A percentile compares a stretch with the other conserved stretches of the same genome.
These are phyloP conservation scores for Dissoconium aciculare DNA, from an alignment of 2,329 filamentous ascomycete species.

Conservation along the genomic window DNA sequence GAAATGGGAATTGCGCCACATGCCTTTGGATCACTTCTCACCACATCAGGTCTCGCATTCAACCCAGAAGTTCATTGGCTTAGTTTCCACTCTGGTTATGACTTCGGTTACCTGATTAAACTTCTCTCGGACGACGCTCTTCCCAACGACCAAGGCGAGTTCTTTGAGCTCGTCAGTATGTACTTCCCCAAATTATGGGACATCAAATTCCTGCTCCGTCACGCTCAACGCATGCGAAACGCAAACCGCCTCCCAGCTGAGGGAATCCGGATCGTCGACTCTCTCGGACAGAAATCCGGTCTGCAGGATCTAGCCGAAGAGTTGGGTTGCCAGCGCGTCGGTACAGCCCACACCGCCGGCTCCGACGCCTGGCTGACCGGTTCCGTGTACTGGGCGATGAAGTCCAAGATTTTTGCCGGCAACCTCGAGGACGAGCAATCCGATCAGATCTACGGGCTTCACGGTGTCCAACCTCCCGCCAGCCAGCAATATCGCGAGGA, in stretches of 20 bases:
- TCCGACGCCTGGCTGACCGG: constrained; percentile 89
- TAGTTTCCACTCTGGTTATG: constrained; percentile 93
- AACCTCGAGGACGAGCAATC: constrained; percentile 65
- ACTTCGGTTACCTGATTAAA: constrained; percentile 95
- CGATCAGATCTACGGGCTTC: constrained; percentile 87
- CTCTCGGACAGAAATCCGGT: constrained; percentile 79
- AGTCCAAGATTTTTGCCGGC: constrained; percentile 73
- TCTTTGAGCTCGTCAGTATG: constrained; percentile 73
- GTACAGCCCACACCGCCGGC: constrained; percentile 79
- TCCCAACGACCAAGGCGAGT: constrained; percentile 78
- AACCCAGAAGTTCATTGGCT: constrained; percentile 87
- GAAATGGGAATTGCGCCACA: constrained; percentile 80
- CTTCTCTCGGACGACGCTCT: constrained; percentile 70
- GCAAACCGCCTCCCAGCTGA: constrained; percentile 39
- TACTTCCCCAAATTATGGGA: constrained; percentile 93
- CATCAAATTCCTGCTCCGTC: constrained; percentile 93
- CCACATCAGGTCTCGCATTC: constrained; percentile 80
- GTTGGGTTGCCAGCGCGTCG: constrained; percentile 76
- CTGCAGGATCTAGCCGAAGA: constrained; percentile 89
- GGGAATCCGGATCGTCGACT: constrained; percentile 60
- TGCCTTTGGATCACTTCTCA: constrained; percentile 77
- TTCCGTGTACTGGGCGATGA: constrained; percentile 86
- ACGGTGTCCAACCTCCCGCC: constrained; percentile 39
- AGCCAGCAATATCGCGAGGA: constrained; percentile 39
- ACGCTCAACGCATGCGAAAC: constrained; percentile 44